These are phyloP conservation scores for Leccinum longicurvipes DNA, from an alignment of 768 basidiomycete species.

Conservation along the genomic window DNA sequence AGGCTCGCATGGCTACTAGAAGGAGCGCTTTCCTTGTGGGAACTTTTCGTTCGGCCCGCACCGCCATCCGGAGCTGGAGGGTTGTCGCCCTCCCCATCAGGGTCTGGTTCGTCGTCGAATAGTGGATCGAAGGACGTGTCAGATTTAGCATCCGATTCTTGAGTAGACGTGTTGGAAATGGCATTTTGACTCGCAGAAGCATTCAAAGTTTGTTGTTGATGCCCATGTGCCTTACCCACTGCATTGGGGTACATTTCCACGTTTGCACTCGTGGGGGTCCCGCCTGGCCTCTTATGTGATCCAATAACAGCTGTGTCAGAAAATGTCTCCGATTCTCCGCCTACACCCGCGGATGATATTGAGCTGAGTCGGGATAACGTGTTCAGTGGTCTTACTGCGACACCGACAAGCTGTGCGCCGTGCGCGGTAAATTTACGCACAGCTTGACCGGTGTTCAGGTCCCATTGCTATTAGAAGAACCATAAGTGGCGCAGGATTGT, in stretches of 20 bases:
- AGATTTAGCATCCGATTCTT: constrained; percentile 63
- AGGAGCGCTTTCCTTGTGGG: constrained; percentile 13
- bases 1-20: constrained; percentile 19
- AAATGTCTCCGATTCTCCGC: constrained; percentile 19
- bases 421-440: constrained; percentile 78
- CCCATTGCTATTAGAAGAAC: constrained; percentile 77
- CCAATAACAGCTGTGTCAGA: constrained; percentile 8
- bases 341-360: constrained; percentile 23
- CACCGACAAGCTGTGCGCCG: constrained; percentile 77
- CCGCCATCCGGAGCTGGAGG: constrained; percentile 14
- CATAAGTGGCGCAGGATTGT: constrained; percentile 3
- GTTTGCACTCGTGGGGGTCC: constrained; percentile 18
- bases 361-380: constrained; percentile 34
- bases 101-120: constrained; percentile 82
- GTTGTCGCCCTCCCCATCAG: constrained; percentile 43
- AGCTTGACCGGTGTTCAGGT: constrained; percentile 84
- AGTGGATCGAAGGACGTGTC: constrained; percentile 84
- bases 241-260: constrained; percentile 19
- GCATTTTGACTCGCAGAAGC: constrained; percentile 23
- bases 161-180: constrained; percentile 22
- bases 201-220: constrained; percentile 12
- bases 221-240: constrained; percentile 19
- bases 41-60: constrained; percentile 14
- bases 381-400: constrained; percentile 69
- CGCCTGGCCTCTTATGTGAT: constrained; percentile 11